Evolutionary conservation across 2,329 filamentous ascomycete genomes (phyloP).

Genomic region (Monilinia fructicola): DNA sequence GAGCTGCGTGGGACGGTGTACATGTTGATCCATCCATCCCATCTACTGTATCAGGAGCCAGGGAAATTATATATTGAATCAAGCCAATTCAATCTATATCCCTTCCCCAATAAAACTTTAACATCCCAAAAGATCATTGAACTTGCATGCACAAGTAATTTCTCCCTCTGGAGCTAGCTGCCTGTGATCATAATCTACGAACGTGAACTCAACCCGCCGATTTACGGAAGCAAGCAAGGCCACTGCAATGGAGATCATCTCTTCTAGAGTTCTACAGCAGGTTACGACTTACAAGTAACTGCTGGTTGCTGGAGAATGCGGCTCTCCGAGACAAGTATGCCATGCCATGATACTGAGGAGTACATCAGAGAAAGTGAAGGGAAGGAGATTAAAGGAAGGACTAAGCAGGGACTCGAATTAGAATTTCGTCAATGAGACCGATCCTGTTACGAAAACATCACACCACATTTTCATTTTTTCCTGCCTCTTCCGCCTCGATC

Average conservation of each 20-base stretch:
- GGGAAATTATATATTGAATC: too few relatives aligned
- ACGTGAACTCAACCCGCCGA: not conserved
- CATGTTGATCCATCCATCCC: too few relatives aligned
- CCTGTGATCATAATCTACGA: too few relatives aligned
- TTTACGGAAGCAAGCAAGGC: not conserved
- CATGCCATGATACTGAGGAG: not conserved
- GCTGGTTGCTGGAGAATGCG: conserved; percentile 1
- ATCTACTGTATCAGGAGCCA: too few relatives aligned
- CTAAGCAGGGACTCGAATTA: not conserved
- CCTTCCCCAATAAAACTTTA: too few relatives aligned
- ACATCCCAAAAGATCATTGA: too few relatives aligned
- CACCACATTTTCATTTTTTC: too few relatives aligned
- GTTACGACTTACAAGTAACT: not conserved
- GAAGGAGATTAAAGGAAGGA: not conserved
- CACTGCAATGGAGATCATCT: not conserved
- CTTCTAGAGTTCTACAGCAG: not conserved
- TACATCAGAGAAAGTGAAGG: not conserved
- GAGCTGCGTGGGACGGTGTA: too few relatives aligned
- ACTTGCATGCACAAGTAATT: too few relatives aligned
- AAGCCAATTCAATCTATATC: too few relatives aligned
- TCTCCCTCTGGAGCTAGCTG: too few relatives aligned
- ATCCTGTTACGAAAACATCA: not conserved
- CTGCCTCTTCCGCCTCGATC: too few relatives aligned
- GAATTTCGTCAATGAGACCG: not conserved
- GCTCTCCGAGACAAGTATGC: conserved; percentile 2